Evolutionary conservation across 179 eudicot genomes (phyloP).

Genomic region (Spinacia oleracea): DNA sequence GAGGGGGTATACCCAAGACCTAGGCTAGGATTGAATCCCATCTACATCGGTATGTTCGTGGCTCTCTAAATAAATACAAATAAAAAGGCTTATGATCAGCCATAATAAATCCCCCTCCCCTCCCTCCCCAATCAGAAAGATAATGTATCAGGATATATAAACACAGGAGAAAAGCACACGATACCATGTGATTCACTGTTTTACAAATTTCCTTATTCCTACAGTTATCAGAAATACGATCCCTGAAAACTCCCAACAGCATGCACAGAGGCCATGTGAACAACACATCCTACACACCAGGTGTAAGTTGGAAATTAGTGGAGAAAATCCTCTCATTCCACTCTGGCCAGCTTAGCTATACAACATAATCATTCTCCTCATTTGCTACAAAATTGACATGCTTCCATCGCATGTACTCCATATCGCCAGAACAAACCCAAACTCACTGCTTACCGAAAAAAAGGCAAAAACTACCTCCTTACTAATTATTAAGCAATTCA

Average conservation of each 20-base stretch:
- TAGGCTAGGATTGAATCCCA: neutral
- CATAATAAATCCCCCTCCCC: no score
- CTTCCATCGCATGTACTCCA: neutral
- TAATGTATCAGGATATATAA: neutral
- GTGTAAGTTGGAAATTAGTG: neutral
- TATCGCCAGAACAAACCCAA: no score
- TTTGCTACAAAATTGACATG: neutral
- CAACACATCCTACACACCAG: neutral
- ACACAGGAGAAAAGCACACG: neutral
- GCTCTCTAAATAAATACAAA: no score
- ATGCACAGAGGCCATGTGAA: neutral
- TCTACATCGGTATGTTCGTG: neutral
- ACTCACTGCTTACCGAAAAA: neutral
- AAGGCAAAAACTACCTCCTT: neutral
- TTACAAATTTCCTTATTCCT: no score
- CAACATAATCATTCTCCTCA: neutral
- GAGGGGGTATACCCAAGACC: neutral
- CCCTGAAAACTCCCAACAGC: neutral
- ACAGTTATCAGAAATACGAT: neutral
- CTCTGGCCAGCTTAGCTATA: neutral
- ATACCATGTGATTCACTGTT: neutral
- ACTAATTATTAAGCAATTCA: neutral
- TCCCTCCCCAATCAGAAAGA: no score
- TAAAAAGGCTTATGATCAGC: no score
- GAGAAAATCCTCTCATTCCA: neutral